Evolutionary conservation across 2,329 filamentous ascomycete species (phyloP).

Genomic region (Exophiala aquamarina): DNA sequence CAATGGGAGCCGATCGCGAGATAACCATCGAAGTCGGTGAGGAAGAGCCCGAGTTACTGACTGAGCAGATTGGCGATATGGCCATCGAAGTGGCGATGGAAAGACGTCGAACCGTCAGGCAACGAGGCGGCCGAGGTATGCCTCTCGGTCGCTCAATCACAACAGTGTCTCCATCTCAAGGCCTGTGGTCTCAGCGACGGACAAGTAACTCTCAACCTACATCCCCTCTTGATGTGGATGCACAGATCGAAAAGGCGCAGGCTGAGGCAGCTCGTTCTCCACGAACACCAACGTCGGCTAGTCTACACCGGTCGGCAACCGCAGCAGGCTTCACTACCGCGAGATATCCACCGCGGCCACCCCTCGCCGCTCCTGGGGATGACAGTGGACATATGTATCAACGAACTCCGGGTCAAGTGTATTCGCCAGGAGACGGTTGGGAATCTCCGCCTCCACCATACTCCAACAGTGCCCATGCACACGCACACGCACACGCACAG

Average conservation of each 20-base stretch:
- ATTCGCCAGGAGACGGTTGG: constrained; percentile 19
- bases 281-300: constrained; percentile 8
- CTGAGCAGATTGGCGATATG: constrained; percentile 72
- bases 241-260: constrained; percentile 38
- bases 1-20: constrained; percentile 57
- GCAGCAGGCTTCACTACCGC: constrained; percentile 70
- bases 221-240: constrained; percentile 31
- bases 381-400: constrained; percentile 8
- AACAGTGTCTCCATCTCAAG: constrained; percentile 24
- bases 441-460: constrained; percentile 29
- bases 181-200: constrained; percentile 8
- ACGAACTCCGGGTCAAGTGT: constrained; percentile 6
- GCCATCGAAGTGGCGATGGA: constrained; percentile 78
- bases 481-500: too few species aligned
- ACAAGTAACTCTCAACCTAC: constrained; percentile 23
- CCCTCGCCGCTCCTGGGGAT: constrained; percentile 22
- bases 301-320: constrained; percentile 31
- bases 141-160: constrained; percentile 42
- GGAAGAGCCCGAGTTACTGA: constrained; percentile 65
- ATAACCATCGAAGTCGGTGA: constrained; percentile 74
- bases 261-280: constrained; percentile 6
- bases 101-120: constrained; percentile 61
- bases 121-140: constrained; percentile 16
- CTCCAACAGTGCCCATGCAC: constrained; percentile 3
- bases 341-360: constrained; percentile 56